A percentile compares a stretch with the other conserved stretches of the same genome.
Evolutionary conservation across 192 early-diverging fungal genomes (phyloP).

Genomic region (Backusella tarrabulga): DNA sequence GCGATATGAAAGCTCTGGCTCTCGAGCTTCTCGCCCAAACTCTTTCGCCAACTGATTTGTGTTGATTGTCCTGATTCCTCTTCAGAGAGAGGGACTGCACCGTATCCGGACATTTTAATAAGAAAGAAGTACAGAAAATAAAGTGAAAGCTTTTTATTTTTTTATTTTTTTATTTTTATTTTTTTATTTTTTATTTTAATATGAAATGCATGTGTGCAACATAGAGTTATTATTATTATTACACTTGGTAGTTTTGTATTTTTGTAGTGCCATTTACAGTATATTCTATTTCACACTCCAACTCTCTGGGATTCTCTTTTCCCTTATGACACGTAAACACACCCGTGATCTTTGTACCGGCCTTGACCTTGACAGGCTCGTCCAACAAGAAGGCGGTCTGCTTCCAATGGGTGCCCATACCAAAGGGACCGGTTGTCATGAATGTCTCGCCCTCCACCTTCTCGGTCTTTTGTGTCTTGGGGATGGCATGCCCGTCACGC

Average conservation of each 20-base stretch:
- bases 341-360: constrained; percentile 48
- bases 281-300: constrained; percentile 63
- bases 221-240: background rate
- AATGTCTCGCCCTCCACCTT: constrained; percentile 21
- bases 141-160: background rate
- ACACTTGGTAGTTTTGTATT: constrained; percentile 15
- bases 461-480: constrained; percentile 33
- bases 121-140: background rate
- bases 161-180: background rate
- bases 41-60: constrained; percentile 17
- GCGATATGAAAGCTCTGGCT: constrained; percentile 18
- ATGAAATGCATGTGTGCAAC: background rate
- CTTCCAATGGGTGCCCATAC: constrained; percentile 96
- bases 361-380: constrained; percentile 53
- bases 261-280: constrained; percentile 10
- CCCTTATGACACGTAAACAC: constrained; percentile 66
- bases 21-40: constrained; percentile 31
- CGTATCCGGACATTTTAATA: background rate
- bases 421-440: constrained; percentile 63
- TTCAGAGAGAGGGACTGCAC: background rate
- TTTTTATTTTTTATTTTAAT: background rate
- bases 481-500: constrained; percentile 54
- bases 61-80: background rate
- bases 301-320: constrained; percentile 64
- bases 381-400: constrained; percentile 84